phyloP scores from a whole-genome alignment of 148 eudicot species.

The Bassia scoparia region DNA sequence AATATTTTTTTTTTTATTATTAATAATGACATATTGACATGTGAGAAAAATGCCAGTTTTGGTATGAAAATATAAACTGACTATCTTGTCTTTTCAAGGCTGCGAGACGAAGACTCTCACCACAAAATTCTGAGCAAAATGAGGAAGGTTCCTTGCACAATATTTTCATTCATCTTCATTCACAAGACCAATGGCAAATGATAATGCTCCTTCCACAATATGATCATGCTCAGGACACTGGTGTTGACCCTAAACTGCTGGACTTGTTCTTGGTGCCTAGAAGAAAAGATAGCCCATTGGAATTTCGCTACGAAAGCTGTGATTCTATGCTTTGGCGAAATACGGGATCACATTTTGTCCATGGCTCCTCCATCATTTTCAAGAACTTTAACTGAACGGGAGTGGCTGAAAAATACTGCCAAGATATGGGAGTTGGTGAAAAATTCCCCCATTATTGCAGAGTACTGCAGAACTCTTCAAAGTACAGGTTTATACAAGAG shows the following conservation, averaged over 20 bases:
- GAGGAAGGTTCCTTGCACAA: too few species aligned
- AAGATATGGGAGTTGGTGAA: constrained; percentile 86
- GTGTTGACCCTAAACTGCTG: constrained; percentile 28
- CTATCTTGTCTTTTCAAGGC: constrained; percentile 28
- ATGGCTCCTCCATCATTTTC: constrained; percentile 60
- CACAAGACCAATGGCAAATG: too few species aligned
- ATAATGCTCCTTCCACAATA: constrained; percentile 18
- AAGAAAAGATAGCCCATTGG: constrained; percentile 40
- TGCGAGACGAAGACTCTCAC: too few species aligned
- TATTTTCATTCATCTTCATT: too few species aligned
- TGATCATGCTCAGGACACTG: constrained; percentile 13
- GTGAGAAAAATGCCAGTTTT: neutral
- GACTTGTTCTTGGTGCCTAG: constrained; percentile 60
- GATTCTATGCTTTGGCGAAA: constrained; percentile 48
- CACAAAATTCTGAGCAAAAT: too few species aligned
- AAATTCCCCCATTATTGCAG: constrained; percentile 58
- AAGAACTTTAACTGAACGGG: constrained; percentile 73
- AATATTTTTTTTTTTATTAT: neutral
- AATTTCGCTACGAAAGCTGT: constrained; percentile 53
- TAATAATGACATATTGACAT: too few species aligned
- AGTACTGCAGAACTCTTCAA: constrained; percentile 61
- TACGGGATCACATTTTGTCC: constrained; percentile 76
- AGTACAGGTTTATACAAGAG: constrained; percentile 65
- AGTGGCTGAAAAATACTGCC: constrained; percentile 83
- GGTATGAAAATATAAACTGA: neutral